Evolutionary conservation across 1,284 basidiomycete species (phyloP).

Genomic region (Neonothopanus nambi): DNA sequence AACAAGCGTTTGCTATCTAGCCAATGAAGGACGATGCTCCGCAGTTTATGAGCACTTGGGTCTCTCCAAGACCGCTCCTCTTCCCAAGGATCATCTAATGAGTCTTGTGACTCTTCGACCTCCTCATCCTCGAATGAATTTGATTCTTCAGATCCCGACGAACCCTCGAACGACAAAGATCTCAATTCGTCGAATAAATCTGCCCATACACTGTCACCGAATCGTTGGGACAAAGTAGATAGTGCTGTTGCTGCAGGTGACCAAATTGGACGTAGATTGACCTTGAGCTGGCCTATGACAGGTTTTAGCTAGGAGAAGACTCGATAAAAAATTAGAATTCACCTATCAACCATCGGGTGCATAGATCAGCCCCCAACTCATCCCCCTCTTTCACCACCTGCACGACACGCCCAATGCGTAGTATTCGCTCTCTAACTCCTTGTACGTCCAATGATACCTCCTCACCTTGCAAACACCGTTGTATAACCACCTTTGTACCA

Average conservation of each 20-base stretch:
- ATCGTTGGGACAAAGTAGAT: slow-evolving; percentile 54
- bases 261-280: slow-evolving; percentile 90
- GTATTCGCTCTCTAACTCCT: slow-evolving; percentile 79
- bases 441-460: slow-evolving; percentile 73
- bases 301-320: slow-evolving; percentile 6
- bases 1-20: slow-evolving; percentile 33
- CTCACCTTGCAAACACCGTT: slow-evolving; percentile 72
- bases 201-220: slow-evolving; percentile 73
- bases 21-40: slow-evolving; percentile 48
- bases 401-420: slow-evolving; percentile 66
- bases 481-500: slow-evolving; percentile 57
- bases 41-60: slow-evolving; percentile 65
- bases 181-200: slow-evolving; percentile 67
- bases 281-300: slow-evolving; percentile 80
- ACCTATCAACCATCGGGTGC: slow-evolving; percentile 68
- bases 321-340: slow-evolving; percentile 21
- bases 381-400: slow-evolving; percentile 56
- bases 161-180: slow-evolving; percentile 19
- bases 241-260: slow-evolving; percentile 76
- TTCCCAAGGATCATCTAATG: slow-evolving; percentile 52
- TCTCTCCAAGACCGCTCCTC: slow-evolving; percentile 75
- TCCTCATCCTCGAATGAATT: slow-evolving; percentile 21
- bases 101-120: slow-evolving; percentile 14
- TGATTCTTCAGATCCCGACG: background rate
- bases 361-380: slow-evolving; percentile 53